A percentile compares a stretch with the other conserved stretches of the same genome.
phyloP scores from a whole-genome alignment of 2,329 filamentous ascomycete species.

The Aureobasidium sp. region DNA sequence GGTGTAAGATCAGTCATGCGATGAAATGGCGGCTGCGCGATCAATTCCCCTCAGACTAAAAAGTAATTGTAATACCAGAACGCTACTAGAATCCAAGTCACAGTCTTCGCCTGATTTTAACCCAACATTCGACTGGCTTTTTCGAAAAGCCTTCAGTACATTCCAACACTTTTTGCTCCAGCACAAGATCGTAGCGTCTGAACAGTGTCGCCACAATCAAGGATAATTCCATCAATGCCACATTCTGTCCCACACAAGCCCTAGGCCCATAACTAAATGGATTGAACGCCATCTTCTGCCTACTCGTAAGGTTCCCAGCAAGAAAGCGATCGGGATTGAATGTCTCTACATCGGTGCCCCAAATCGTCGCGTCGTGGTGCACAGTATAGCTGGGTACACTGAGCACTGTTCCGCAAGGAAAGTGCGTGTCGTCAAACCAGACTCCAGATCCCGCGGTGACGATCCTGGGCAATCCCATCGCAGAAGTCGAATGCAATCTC shows the following conservation, averaged over 20 bases:
- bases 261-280: conserved; percentile 38
- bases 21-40: not conserved
- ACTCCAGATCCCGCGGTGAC: conserved; percentile 25
- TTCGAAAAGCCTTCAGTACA: conserved; percentile 31
- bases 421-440: conserved; percentile 19
- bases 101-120: conserved; percentile 18
- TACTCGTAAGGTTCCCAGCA: conserved; percentile 35
- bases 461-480: conserved; percentile 21
- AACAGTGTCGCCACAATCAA: conserved; percentile 34
- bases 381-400: conserved; percentile 37
- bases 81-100: not conserved
- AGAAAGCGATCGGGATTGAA: conserved; percentile 35
- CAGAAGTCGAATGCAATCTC: conserved; percentile 28
- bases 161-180: conserved; percentile 29
- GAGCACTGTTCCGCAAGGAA: conserved; percentile 30
- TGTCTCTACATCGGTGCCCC: conserved; percentile 35
- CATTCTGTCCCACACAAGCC: conserved; percentile 38
- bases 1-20: not conserved
- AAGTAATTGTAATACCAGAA: not conserved
- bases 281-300: conserved; percentile 34
- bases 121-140: conserved; percentile 27
- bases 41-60: not conserved
- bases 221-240: conserved; percentile 37
- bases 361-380: conserved; percentile 35
- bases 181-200: conserved; percentile 30